phyloP scores from a whole-genome alignment of 305 asterid species.

The Fraxinus baroniana region DNA sequence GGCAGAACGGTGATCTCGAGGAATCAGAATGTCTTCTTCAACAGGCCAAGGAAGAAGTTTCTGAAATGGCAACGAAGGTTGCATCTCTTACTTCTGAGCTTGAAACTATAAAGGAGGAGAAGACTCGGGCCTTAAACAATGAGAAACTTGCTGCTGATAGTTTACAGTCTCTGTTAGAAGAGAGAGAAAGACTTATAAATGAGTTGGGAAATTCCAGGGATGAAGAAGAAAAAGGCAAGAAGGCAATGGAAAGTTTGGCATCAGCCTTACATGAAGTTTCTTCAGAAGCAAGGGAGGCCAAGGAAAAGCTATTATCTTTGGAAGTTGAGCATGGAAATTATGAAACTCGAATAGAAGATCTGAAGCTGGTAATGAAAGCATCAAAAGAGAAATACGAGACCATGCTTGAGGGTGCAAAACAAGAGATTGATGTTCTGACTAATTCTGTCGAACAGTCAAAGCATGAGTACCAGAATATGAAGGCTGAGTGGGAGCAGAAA shows the following conservation, averaged over 20 bases:
- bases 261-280: conserved; percentile 93
- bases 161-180: conserved; percentile 72
- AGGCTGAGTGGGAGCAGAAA: conserved; percentile 74
- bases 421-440: conserved; percentile 55
- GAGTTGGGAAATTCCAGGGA: conserved; percentile 70
- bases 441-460: conserved; percentile 57
- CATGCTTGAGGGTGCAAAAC: conserved; percentile 75
- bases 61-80: conserved; percentile 58
- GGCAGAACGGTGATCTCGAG: conserved; percentile 71
- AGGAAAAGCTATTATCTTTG: conserved; percentile 64
- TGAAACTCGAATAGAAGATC: conserved; percentile 72
- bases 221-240: conserved; percentile 91
- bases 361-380: conserved; percentile 68
- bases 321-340: conserved; percentile 68
- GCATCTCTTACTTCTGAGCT: conserved; percentile 66
- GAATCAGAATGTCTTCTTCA: conserved; percentile 59
- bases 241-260: conserved; percentile 91
- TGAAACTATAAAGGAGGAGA: conserved; percentile 68
- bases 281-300: conserved; percentile 83
- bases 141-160: conserved; percentile 82
- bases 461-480: conserved; percentile 43
- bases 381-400: conserved; percentile 78
- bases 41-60: conserved; percentile 65
- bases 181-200: conserved; percentile 60
- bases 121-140: conserved; percentile 52